Base-by-base conservation (phyloP, 768 basidiomycete species). In the Boletellus ananas region DNA sequence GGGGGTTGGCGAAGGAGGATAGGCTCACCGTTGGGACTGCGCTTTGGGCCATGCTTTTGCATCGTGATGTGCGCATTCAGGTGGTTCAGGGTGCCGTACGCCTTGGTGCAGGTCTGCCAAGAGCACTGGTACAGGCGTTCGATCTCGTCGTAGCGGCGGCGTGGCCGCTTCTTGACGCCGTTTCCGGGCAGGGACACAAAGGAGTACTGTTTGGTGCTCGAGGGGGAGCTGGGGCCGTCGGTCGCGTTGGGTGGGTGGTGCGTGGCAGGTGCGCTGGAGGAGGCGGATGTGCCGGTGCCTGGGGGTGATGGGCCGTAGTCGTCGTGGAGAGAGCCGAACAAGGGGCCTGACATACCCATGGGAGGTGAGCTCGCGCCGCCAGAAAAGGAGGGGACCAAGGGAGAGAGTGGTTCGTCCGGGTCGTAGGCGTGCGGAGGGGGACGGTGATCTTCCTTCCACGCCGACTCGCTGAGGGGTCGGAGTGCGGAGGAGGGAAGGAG, bases 51-150 rank as follows among this genome's bases (percentile, higher is more conserved):
- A 66, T 99, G 95, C 69, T 90, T 90, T 69, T 97, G 95, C 90
- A 96, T 96, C n/a, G 85, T 87, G 50, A 97, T 92, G 67, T 99
- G 95, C 27, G 94, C 93, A 66, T 99, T 99, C 53, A 99, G 77
- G 69, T 99, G 95, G 66, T 99, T 97, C 43, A 97, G 76, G 4
- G 94, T 96, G 27, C 94, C 94, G 62, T 95, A 96, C 23, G 89
- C 78, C 72, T 95, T 95, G 48, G 81, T 76, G 56, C 83, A 85
- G 38, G 81, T 77, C 4, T 79, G 79, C 80, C 83, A 90, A 43
- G 85, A 85, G 74, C 94, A 97, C 49, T 80, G 79, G 65, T 97
- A 97, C 45, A 95, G 71, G 23, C 94, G 83, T 70, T 96, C 94
- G 58, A 97, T 96, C 78, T 97, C 94, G 67, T 97, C 94, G 68